Percentiles rank a stretch among this genome's conserved stretches.
These are phyloP conservation scores for Phoma sp. DNA, from an alignment of 2,329 filamentous ascomycete species.

Conservation along the genomic window DNA sequence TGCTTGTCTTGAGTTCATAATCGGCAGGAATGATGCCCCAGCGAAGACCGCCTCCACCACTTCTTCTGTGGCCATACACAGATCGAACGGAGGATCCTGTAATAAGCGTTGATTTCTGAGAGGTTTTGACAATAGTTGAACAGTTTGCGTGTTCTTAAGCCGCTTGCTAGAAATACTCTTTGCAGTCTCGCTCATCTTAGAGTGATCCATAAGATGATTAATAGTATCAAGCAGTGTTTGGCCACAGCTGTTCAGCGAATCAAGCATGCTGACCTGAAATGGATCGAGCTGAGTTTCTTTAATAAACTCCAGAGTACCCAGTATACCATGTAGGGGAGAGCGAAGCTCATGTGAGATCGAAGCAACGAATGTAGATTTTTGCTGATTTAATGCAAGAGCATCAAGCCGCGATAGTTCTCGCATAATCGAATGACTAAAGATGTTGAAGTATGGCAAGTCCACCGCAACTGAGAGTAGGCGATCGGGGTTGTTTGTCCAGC, in stretches of 20 bases:
- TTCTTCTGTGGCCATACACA: constrained; percentile 29
- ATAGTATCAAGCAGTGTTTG: constrained; percentile 57
- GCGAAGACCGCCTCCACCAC: constrained; percentile 35
- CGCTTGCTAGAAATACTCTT: constrained; percentile 48
- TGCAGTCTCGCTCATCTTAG: constrained; percentile 31
- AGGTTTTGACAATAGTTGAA: constrained; percentile 39
- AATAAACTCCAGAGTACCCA: constrained; percentile 58
- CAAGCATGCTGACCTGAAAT: constrained; percentile 54
- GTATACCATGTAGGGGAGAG: constrained; percentile 48
- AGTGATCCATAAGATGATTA: constrained; percentile 42
- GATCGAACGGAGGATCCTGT: constrained; percentile 28
- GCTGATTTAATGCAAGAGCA: constrained; percentile 53
- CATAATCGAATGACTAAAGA: constrained; percentile 59
- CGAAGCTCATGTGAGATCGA: constrained; percentile 61
- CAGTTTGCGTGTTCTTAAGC: constrained; percentile 36
- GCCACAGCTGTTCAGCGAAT: constrained; percentile 52
- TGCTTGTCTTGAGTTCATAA: constrained; percentile 16
- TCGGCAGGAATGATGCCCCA: constrained; percentile 42
- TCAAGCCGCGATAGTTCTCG: constrained; percentile 62
- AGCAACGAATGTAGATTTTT: constrained; percentile 59
- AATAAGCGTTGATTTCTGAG: constrained; percentile 28
- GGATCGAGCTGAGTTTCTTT: constrained; percentile 51
- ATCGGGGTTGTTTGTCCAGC: constrained; percentile 41
- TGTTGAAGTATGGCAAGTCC: constrained; percentile 44
- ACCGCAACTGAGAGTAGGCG: constrained; percentile 36